Evolutionary conservation across 2,329 filamentous ascomycete species (phyloP), one percentile per base, ranked within the genome.

Genomic region (Helminthosporium solani): DNA sequence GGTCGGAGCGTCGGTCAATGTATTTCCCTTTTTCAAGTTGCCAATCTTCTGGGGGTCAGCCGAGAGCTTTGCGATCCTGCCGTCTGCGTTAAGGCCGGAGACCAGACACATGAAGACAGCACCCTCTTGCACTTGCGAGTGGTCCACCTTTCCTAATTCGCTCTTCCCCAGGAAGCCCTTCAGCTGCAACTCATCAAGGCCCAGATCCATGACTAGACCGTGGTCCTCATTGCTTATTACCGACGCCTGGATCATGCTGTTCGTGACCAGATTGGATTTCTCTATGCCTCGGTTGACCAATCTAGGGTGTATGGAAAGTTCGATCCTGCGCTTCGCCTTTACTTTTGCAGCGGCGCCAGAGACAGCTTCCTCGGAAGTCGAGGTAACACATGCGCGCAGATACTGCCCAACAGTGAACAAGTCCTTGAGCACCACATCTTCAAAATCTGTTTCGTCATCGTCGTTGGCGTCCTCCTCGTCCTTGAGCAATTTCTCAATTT

Each of bases 221-320:
- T 96, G 91, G 60, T 99, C 95, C 70, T 99, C 92, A n/a, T 95
- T 86, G 70, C 92, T 99, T 40, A 81, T 73, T 20, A 99, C 85
- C 0, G 90, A 86, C 2, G 90, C 92, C 79, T 97, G 95, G 16
- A 97, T 75, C 36, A 88, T 90, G 54, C 78, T 79, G 62, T 95
- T 86, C 33, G 80, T 72, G 8, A 94, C 83, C 8, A 96, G 71
- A 59, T 90, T 89, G 33, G 86, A 82, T 55, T 82, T 80, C 3
- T 80, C 76, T 18, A 99, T 75, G 1, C 88, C 86, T 2, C 80
- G 79, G 67, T 99, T 99, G 44, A 89, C 79, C 51, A 88, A 80
- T 48, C 80, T 79, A 2, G 94, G 94, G 40, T 88, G 83, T 25
- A 97, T 75, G 0, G 92, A 92, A 15, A 99, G 78, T 66, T 96